These are phyloP conservation scores for Ceratobasidium sp. DNA, from an alignment of 1,284 basidiomycete genomes.

Conservation along the genomic window DNA sequence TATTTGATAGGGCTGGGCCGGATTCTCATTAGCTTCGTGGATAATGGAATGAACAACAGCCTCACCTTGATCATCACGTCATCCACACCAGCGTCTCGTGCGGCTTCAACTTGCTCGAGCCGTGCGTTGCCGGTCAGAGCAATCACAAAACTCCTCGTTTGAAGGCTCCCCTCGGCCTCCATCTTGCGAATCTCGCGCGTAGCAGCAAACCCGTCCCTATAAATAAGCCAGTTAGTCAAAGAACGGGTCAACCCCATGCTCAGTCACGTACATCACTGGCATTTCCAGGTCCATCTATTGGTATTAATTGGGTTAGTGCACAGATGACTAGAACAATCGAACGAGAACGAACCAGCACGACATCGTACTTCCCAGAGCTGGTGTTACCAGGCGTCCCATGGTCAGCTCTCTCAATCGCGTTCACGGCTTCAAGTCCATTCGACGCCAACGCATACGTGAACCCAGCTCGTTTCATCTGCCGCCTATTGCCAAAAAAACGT, in stretches of 20 bases:
- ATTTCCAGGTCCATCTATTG: constrained; percentile 49
- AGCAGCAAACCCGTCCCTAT: constrained; percentile 45
- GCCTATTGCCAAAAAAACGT: constrained; percentile 38
- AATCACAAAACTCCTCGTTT: constrained; percentile 44
- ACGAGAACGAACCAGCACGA: constrained; percentile 43
- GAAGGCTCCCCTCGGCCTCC: constrained; percentile 44
- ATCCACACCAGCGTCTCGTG: constrained; percentile 37
- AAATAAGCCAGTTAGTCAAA: not conserved
- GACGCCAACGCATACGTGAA: constrained; percentile 45
- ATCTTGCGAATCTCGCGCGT: constrained; percentile 46
- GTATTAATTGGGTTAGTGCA: constrained; percentile 3
- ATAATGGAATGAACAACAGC: too few species aligned
- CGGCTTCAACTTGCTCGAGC: constrained; percentile 26
- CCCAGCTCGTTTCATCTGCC: constrained; percentile 46
- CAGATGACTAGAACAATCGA: constrained; percentile 30
- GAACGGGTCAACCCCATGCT: not conserved
- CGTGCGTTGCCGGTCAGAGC: constrained; percentile 47
- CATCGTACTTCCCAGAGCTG: constrained; percentile 43
- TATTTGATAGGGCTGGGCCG: constrained; percentile 31
- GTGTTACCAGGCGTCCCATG: constrained; percentile 9
- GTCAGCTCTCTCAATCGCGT: constrained; percentile 41
- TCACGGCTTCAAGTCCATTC: constrained; percentile 47
- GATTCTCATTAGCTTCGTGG: not conserved
- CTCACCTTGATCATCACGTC: constrained; percentile 38
- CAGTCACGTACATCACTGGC: constrained; percentile 45